A percentile compares a stretch with the other conserved stretches of the same genome.
Conservation (phyloP, 1,139 yeast species). For the Arxiozyma heterogenica region DNA sequence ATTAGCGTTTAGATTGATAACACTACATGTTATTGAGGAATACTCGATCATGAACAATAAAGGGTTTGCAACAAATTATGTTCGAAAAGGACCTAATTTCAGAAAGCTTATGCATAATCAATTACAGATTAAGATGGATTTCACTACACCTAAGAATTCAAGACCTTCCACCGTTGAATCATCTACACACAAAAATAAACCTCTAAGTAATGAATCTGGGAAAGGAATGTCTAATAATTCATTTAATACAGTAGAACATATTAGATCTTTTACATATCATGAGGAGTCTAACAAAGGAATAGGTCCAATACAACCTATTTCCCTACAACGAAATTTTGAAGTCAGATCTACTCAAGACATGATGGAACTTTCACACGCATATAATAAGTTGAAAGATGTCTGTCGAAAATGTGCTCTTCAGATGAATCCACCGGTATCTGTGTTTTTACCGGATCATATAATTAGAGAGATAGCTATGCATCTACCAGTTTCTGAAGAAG, state of each 20-base stretch:
- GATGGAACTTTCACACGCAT: constrained; percentile 24
- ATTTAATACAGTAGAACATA: constrained; percentile 11
- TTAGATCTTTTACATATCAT: constrained; percentile 21
- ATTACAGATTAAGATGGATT: constrained; percentile 41
- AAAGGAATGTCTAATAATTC: constrained; percentile 2
- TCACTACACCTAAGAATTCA: constrained; percentile 24
- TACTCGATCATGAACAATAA: constrained; percentile 59
- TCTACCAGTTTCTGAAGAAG: constrained; percentile 48
- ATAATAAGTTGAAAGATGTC: constrained; percentile 37
- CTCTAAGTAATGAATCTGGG: neutral
- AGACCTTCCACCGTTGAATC: constrained; percentile 15
- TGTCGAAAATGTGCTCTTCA: constrained; percentile 40
- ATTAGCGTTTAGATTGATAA: constrained; percentile 65
- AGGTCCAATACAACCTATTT: constrained; percentile 10
- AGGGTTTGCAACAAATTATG: constrained; percentile 78
- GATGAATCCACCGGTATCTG: constrained; percentile 28
- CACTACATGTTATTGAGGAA: constrained; percentile 62
- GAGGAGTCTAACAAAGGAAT: neutral
- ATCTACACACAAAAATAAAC: neutral
- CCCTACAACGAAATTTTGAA: constrained; percentile 12
- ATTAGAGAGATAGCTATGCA: constrained; percentile 47
- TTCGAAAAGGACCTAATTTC: constrained; percentile 50
- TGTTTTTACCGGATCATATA: constrained; percentile 42
- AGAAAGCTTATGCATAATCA: constrained; percentile 38
- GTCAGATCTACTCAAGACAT: constrained; percentile 28